Conservation (phyloP, 2,329 filamentous ascomycete species). For the Chlorencoelia australis region DNA sequence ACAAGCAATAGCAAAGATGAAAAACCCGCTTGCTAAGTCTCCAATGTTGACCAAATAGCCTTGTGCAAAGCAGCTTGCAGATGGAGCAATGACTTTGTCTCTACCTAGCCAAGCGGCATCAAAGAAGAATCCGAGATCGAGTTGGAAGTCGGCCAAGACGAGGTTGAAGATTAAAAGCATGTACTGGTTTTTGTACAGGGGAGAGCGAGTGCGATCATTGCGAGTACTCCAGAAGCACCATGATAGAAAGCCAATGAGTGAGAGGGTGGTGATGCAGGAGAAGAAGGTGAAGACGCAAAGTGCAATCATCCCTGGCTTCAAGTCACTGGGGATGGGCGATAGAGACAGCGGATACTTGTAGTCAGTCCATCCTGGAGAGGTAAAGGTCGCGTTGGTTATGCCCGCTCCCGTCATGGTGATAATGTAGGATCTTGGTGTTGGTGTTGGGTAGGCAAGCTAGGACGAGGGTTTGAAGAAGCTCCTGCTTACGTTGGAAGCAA, state of each 20-base stretch:
- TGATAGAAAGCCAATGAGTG: background rate
- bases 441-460: no score
- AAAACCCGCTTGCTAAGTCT: conserved; percentile 6
- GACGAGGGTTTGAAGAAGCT: no score
- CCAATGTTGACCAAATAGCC: conserved; percentile 7
- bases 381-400: no score
- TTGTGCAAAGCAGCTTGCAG: conserved; percentile 5
- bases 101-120: conserved; percentile 8
- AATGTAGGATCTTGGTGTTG: no score
- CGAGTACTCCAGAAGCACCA: background rate
- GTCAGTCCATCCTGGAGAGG: no score
- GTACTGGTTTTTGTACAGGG: conserved; percentile 2
- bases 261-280: background rate
- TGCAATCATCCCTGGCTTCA: background rate
- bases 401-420: no score
- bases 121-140: conserved; percentile 7
- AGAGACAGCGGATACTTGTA: no score
- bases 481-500: no score
- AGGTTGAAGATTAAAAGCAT: conserved; percentile 10
- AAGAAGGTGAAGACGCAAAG: background rate
- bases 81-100: conserved; percentile 4
- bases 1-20: conserved; percentile 8
- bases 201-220: background rate
- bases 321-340: background rate
- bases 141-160: conserved; percentile 11